Evolutionary conservation across 352 stramenopile species (phyloP), one percentile per base, ranked within the genome.

Genomic region (Globisporangium rhizosaccharum): DNA sequence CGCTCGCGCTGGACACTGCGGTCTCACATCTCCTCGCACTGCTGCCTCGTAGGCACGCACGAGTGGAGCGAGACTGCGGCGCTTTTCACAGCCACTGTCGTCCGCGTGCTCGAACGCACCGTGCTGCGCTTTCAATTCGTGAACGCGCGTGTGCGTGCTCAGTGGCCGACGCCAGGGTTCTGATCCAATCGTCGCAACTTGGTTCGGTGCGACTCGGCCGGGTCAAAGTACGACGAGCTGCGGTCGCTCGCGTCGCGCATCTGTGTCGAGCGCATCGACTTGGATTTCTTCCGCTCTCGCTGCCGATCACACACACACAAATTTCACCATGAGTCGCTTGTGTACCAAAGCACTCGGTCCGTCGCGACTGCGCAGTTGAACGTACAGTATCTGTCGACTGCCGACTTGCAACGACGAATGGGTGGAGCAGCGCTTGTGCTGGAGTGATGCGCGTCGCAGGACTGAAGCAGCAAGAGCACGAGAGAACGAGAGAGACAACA

Each of bases 401-500:
- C 2, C 67, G 68, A 53, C 71, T 65, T n/a, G 63, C 62, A 15
- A 69, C 70, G 39, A 98, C 79, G 61, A 98, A 99, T 1, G 96
- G 90, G 70, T 99, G 96, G 14, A 84, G 66, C 44, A 98, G 73
- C n/a, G 95, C 96, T 65, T 98, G 85, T 0, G 79, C 77, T 49
- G 96, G 94, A 11, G 75, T 90, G 64, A 99, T 98, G 51, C 96
- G 79, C 23, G 88, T 82, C 2, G 73, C 61, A 7, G 96, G 94
- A 62, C 84, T 93, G 62, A 79, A 92, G 51, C 39, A 57, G 2
- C 47, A 37, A 46, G 51, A 47, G 1, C 33, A 55, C 26, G 42
- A 53, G 51, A 51, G 11, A 37, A 36, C 17, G 3, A 39, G n/a
- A 17, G 2, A 30, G 17, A 12, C n/a, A 28, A 42, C 9, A n/a